These are phyloP conservation scores for Suhomyces prunicola DNA, from an alignment of 805 yeast genomes.

Conservation along the genomic window DNA sequence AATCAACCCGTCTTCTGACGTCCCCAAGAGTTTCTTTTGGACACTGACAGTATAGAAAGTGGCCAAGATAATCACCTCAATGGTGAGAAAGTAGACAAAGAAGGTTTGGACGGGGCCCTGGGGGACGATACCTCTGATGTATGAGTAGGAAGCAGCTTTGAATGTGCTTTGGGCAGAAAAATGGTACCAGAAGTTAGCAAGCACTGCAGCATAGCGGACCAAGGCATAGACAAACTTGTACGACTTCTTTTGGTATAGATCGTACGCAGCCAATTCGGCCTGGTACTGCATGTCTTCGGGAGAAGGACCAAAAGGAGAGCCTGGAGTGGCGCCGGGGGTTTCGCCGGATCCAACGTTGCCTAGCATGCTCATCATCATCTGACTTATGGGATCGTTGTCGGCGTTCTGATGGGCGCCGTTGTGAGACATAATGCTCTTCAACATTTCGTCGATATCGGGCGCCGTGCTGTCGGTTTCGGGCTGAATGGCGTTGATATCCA, in stretches of 20 bases:
- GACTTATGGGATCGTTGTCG: slow-evolving; percentile 25
- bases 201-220: slow-evolving; percentile 24
- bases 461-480: slow-evolving; percentile 12
- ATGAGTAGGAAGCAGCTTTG: slow-evolving; percentile 23
- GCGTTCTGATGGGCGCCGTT: not conserved
- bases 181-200: slow-evolving; percentile 36
- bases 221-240: slow-evolving; percentile 33
- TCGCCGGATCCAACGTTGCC: slow-evolving; percentile 1
- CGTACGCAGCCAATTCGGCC: slow-evolving; percentile 26
- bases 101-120: slow-evolving; percentile 16
- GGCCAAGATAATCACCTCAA: slow-evolving; percentile 33
- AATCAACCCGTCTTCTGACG: slow-evolving; percentile 25
- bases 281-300: slow-evolving; percentile 25
- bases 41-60: slow-evolving; percentile 30
- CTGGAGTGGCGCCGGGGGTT: not conserved
- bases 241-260: slow-evolving; percentile 28
- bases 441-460: slow-evolving; percentile 33
- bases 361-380: slow-evolving; percentile 33
- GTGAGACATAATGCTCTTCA: slow-evolving; percentile 28
- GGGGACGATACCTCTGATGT: slow-evolving; percentile 20
- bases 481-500: slow-evolving; percentile 25
- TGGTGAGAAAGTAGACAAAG: slow-evolving; percentile 25
- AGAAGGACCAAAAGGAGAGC: slow-evolving; percentile 2
- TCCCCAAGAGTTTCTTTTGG: slow-evolving; percentile 20
- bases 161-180: slow-evolving; percentile 19